Evolutionary conservation across 2,329 filamentous ascomycete species (phyloP), one percentile per base, ranked within the genome.

Genomic region (Lachnellula subtilissima): DNA sequence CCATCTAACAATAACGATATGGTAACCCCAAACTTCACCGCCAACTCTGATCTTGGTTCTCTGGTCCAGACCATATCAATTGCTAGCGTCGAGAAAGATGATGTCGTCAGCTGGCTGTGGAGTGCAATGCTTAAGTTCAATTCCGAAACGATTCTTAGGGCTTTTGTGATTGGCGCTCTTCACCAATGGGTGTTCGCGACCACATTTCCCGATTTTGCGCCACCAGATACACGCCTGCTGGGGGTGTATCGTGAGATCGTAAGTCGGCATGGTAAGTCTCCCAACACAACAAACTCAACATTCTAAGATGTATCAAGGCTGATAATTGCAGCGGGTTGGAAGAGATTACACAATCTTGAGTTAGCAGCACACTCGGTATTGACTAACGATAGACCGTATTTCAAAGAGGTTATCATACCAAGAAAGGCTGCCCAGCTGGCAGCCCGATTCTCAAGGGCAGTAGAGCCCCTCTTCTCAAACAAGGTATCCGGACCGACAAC

Each of bases 151-250:
- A 36, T 52, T 11, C 11, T 61, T 9, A 55, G 50, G 48, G 15
- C 17, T 15, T 37, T 61, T 17, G 36, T 47, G 1, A 7, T 57
- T 5, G 50, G 52, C 32, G 59, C 57, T 3, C 8, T 61, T 2
- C 32, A 48, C 22, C 49, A 61, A 6, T 62, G 55, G 60, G 56
- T 62, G 7, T 62, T 61, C 17, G 35, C 32, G 32, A 57, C 58
- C 3, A 40, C 12, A 1, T 62, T 61, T 39, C 60, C 58, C 4
- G 47, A 48, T n/a, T 52, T 62, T 9, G 37, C 37, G n/a, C 37
- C 37, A 40, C 2, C 14, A 17, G 39, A 12, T 5, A 2, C 36
- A 1, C 40, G 28, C 4, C n/a, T 62, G 14, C 14, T 62, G 8
- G 48, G 39, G 7, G 45, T 23, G n/a, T 62, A 61, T 54, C 48